A percentile compares a stretch with the other conserved stretches of the same genome.
Evolutionary conservation across 2,329 filamentous ascomycete species (phyloP).

Genomic region (Fusarium stilboides): DNA sequence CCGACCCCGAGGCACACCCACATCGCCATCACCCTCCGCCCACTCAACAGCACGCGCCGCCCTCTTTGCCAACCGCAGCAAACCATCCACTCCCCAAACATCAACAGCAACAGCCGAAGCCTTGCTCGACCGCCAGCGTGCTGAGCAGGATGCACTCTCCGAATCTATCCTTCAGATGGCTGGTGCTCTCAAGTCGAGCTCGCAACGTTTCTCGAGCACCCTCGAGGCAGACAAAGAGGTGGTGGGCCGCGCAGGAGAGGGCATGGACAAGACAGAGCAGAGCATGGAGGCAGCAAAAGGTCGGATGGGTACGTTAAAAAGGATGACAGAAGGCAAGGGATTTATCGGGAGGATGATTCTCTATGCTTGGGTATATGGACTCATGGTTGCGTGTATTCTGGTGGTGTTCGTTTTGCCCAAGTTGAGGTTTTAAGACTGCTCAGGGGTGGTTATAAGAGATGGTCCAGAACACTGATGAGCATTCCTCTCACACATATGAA

Average conservation of each 20-base stretch:
- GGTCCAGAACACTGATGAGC: background rate
- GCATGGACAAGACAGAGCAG: conserved; percentile 81
- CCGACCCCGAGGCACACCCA: conserved; percentile 52
- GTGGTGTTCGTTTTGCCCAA: conserved; percentile 91
- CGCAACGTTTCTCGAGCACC: conserved; percentile 78
- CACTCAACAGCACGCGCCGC: conserved; percentile 59
- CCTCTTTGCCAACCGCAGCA: conserved; percentile 61
- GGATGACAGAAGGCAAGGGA: conserved; percentile 89
- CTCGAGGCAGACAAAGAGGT: conserved; percentile 82
- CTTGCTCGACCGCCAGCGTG: conserved; percentile 81
- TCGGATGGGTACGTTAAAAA: conserved; percentile 81
- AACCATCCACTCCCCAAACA: conserved; percentile 55
- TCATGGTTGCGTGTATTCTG: conserved; percentile 84
- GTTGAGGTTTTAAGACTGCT: conserved; percentile 78
- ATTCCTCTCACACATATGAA: background rate
- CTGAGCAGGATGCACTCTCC: conserved; percentile 87
- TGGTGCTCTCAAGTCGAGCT: conserved; percentile 80
- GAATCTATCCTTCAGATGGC: conserved; percentile 87
- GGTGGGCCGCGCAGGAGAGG: conserved; percentile 78
- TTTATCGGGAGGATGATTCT: conserved; percentile 89
- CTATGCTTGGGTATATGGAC: conserved; percentile 85
- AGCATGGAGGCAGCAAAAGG: conserved; percentile 83
- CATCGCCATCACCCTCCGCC: conserved; percentile 43
- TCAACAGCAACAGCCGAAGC: conserved; percentile 75
- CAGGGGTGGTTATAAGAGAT: background rate